Conservation (phyloP, 1,284 basidiomycete genomes). For the Fomitopsis betulina region DNA sequence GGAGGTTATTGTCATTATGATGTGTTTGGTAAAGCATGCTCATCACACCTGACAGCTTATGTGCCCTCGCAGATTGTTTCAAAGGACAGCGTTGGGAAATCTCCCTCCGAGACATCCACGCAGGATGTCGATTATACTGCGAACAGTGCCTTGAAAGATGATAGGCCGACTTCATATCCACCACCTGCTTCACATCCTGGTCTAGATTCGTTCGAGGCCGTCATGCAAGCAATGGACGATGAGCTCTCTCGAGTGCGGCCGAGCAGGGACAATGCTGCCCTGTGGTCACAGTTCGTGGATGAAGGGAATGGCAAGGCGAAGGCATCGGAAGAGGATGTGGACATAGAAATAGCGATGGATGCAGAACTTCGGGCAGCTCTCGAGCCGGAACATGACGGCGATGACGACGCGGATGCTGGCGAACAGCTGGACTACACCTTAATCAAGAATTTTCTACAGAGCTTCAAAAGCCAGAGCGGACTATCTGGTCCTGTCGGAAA, state of each 20-base stretch:
- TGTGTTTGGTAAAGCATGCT: conserved; percentile 1
- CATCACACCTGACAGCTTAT: conserved; percentile 46
- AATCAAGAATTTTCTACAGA: conserved; percentile 94
- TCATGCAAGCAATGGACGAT: conserved; percentile 92
- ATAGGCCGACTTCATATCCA: conserved; percentile 26
- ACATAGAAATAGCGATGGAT: conserved; percentile 81
- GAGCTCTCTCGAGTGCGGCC: conserved; percentile 55
- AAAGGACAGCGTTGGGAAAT: conserved; percentile 11
- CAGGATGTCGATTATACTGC: neutral
- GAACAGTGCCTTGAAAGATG: neutral
- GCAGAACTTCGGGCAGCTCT: conserved; percentile 70
- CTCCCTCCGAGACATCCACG: neutral
- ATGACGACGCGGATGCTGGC: conserved; percentile 40
- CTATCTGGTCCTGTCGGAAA: conserved; percentile 86
- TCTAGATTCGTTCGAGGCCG: conserved; percentile 88
- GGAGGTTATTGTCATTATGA: conserved; percentile 53
- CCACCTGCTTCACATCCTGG: conserved; percentile 52
- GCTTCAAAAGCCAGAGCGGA: conserved; percentile 86
- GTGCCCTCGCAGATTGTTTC: conserved; percentile 47
- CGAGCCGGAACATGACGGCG: conserved; percentile 47
- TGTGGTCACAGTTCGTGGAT: neutral
- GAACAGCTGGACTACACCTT: conserved; percentile 70
- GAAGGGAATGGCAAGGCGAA: conserved; percentile 31
- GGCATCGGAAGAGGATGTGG: conserved; percentile 40
- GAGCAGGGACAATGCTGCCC: conserved; percentile 14